These are phyloP conservation scores for Kodamaea neixiangensis DNA, from an alignment of 805 yeast species.

Conservation along the genomic window DNA sequence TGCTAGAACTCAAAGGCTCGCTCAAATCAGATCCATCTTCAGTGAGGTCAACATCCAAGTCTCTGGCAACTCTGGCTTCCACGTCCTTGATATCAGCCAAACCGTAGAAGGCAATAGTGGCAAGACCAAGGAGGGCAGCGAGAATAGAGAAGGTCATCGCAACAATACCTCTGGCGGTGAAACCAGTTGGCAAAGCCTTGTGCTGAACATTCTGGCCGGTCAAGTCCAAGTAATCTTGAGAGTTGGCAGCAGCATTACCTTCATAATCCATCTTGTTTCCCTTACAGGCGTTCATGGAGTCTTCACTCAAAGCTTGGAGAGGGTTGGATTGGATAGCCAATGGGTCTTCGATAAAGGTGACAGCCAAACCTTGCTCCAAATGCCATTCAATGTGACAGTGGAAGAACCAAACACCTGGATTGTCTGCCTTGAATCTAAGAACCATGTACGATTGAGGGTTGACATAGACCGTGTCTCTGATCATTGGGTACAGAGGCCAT, in stretches of 20 bases:
- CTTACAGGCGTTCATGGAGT: conserved; percentile 61
- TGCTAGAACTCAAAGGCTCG: conserved; percentile 13
- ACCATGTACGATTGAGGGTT: conserved; percentile 85
- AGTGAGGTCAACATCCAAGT: conserved; percentile 50
- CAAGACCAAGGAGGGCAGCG: conserved; percentile 82
- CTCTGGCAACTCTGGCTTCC: conserved; percentile 61
- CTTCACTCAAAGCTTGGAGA: conserved; percentile 60
- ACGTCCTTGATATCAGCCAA: conserved; percentile 74
- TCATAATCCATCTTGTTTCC: conserved; percentile 49
- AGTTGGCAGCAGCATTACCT: conserved; percentile 93
- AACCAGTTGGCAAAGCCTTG: conserved; percentile 74
- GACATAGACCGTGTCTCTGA: conserved; percentile 79
- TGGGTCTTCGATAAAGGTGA: conserved; percentile 85
- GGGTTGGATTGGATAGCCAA: conserved; percentile 51
- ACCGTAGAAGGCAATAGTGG: conserved; percentile 80
- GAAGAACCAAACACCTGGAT: conserved; percentile 99
- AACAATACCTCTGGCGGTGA: conserved; percentile 93
- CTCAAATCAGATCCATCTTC: conserved; percentile 14
- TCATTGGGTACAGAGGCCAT: conserved; percentile 75
- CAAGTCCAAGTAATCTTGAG: conserved; percentile 62
- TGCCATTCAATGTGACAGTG: conserved; percentile 99
- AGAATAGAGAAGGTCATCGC: conserved; percentile 90
- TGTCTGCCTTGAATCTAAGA: conserved; percentile 84
- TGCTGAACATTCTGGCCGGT: conserved; percentile 74
- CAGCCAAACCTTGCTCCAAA: conserved; percentile 88